A percentile compares a stretch with the other conserved stretches of the same genome.
Evolutionary conservation across 768 basidiomycete genomes (phyloP).

Genomic region (Hirschioporus abietinus): DNA sequence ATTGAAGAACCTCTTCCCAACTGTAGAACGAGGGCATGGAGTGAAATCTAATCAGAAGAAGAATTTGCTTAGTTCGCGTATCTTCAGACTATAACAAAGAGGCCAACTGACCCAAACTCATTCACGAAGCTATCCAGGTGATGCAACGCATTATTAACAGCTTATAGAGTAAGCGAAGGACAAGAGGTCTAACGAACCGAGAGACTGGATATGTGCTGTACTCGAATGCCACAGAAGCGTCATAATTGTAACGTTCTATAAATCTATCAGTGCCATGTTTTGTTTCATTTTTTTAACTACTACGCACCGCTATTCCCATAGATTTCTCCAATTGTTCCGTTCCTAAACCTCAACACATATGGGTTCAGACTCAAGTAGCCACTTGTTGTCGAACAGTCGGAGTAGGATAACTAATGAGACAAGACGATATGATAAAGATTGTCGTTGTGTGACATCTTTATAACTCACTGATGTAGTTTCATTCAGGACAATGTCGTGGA

Average conservation of each 20-base stretch:
- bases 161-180: background rate
- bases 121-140: constrained; percentile 45
- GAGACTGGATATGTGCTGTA: constrained; percentile 47
- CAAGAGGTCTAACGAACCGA: constrained; percentile 25
- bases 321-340: constrained; percentile 45
- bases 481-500: constrained; percentile 41
- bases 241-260: constrained; percentile 53
- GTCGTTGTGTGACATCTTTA: background rate
- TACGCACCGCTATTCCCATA: constrained; percentile 49
- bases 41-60: constrained; percentile 39
- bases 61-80: background rate
- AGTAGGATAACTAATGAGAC: constrained; percentile 43
- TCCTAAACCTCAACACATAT: constrained; percentile 43
- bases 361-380: constrained; percentile 55
- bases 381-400: constrained; percentile 53
- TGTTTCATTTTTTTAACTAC: background rate
- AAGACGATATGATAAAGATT: background rate
- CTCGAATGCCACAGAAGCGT: constrained; percentile 46
- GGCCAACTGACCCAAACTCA: constrained; percentile 44
- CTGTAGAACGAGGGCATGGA: constrained; percentile 59
- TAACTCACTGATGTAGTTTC: constrained; percentile 44
- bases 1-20: constrained; percentile 51
- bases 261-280: background rate
- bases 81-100: background rate
- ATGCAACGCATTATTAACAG: background rate